A percentile compares a stretch with the other conserved stretches of the same genome.
Conservation (phyloP, 495 filamentous ascomycete species). For the Annulohypoxylon stygium region DNA sequence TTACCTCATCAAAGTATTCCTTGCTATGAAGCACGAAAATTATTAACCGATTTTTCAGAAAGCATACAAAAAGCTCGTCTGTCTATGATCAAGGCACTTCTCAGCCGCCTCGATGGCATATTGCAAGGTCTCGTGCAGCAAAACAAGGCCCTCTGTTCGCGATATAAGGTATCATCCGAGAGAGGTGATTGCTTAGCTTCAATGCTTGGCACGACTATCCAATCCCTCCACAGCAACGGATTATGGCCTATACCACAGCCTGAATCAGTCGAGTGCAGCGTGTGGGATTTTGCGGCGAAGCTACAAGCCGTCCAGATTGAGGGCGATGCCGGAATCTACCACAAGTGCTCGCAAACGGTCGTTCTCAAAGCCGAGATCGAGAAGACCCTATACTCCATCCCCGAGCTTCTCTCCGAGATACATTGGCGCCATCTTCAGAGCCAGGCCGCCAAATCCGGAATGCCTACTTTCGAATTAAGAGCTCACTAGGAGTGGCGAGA, state of each 20-base stretch:
- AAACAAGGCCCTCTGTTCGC: constrained; percentile 2
- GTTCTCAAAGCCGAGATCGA: constrained; percentile 18
- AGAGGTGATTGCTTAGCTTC: constrained; percentile 16
- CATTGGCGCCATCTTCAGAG: constrained; percentile 27
- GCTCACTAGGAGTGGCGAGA: not conserved
- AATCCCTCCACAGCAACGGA: constrained; percentile 23
- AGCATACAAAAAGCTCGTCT: constrained; percentile 36
- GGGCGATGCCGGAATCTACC: not conserved
- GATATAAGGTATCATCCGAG: not conserved
- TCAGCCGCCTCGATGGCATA: constrained; percentile 22
- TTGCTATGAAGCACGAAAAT: not conserved
- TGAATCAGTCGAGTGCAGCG: constrained; percentile 12
- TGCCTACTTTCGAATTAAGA: constrained; percentile 3
- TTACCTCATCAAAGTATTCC: not conserved
- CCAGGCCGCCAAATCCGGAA: constrained; percentile 33
- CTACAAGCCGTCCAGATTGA: constrained; percentile 17
- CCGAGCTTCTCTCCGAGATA: constrained; percentile 26
- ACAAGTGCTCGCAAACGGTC: constrained; percentile 2
- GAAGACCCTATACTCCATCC: constrained; percentile 19
- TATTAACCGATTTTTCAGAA: constrained; percentile 10
- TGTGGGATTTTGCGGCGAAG: constrained; percentile 23
- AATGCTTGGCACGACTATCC: constrained; percentile 31
- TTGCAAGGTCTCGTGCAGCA: constrained; percentile 24
- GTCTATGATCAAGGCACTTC: constrained; percentile 33
- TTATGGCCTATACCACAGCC: constrained; percentile 38